A percentile compares a stretch with the other conserved stretches of the same genome.
These are phyloP conservation scores for Cicer bijugum DNA, from an alignment of 306 rosid species.

Conservation along the genomic window DNA sequence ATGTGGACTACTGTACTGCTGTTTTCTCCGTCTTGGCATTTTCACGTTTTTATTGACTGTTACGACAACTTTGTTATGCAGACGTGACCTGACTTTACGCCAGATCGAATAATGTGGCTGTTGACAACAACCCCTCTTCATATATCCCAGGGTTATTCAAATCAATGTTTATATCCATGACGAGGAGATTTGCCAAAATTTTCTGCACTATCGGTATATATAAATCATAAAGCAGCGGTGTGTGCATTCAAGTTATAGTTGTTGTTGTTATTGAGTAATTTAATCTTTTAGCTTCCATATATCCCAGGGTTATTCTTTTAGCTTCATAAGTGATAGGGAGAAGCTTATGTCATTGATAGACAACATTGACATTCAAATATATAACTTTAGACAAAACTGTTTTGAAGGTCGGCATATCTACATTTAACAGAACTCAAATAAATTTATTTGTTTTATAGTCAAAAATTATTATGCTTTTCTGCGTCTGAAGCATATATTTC, in stretches of 20 bases:
- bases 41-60: constrained; percentile 22
- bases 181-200: constrained; percentile 36
- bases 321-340: too few relatives aligned
- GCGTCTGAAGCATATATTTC: too few relatives aligned
- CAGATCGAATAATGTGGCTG: background rate
- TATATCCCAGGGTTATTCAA: constrained; percentile 15
- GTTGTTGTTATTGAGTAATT: too few relatives aligned
- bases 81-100: constrained; percentile 12
- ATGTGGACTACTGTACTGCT: background rate
- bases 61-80: constrained; percentile 28
- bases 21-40: constrained; percentile 14
- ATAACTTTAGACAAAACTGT: background rate
- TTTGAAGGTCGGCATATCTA: background rate
- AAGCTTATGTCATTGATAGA: too few relatives aligned
- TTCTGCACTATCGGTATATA: background rate
- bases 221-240: constrained; percentile 17
- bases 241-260: constrained; percentile 1
- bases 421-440: background rate
- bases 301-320: too few relatives aligned
- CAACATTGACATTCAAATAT: too few relatives aligned
- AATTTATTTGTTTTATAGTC: background rate
- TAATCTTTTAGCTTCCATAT: too few relatives aligned
- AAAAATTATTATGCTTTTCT: background rate
- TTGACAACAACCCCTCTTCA: constrained; percentile 10
- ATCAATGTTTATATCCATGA: constrained; percentile 1